Evolutionary conservation across 2,329 filamentous ascomycete species (phyloP).

Genomic region (Byssochlamys sp.): DNA sequence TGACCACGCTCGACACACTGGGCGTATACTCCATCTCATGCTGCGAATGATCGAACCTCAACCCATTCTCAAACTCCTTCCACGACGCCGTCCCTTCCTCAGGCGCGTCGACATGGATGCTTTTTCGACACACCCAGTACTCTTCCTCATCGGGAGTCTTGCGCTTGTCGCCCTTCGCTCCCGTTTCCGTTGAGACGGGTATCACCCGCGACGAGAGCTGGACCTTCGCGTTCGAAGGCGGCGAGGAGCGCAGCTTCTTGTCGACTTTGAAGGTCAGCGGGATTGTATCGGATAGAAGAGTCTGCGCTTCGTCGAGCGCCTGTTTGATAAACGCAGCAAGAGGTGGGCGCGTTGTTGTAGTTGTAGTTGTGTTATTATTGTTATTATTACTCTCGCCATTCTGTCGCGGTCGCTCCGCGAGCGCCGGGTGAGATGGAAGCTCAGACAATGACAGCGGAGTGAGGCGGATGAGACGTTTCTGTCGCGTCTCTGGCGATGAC

Average conservation of each 20-base stretch:
- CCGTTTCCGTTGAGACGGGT: neutral
- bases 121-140: constrained; percentile 34
- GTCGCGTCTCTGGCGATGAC: neutral
- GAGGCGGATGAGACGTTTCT: constrained; percentile 12
- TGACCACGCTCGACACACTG: constrained; percentile 21
- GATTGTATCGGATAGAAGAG: constrained; percentile 17
- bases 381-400: neutral
- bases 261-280: constrained; percentile 18
- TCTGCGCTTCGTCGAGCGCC: constrained; percentile 19
- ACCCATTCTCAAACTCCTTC: constrained; percentile 27
- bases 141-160: constrained; percentile 12
- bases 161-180: neutral
- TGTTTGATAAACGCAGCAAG: constrained; percentile 14
- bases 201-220: constrained; percentile 13
- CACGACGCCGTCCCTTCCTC: constrained; percentile 27
- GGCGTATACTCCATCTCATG: constrained; percentile 36
- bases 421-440: constrained; percentile 21
- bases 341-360: constrained; percentile 6
- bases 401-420: constrained; percentile 5
- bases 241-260: constrained; percentile 17
- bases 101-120: constrained; percentile 22
- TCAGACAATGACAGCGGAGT: constrained; percentile 18
- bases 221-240: constrained; percentile 21
- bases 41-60: constrained; percentile 29
- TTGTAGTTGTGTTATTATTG: too few species aligned